Evolutionary conservation across 306 rosid species (phyloP).

Genomic region (Inga laurina): DNA sequence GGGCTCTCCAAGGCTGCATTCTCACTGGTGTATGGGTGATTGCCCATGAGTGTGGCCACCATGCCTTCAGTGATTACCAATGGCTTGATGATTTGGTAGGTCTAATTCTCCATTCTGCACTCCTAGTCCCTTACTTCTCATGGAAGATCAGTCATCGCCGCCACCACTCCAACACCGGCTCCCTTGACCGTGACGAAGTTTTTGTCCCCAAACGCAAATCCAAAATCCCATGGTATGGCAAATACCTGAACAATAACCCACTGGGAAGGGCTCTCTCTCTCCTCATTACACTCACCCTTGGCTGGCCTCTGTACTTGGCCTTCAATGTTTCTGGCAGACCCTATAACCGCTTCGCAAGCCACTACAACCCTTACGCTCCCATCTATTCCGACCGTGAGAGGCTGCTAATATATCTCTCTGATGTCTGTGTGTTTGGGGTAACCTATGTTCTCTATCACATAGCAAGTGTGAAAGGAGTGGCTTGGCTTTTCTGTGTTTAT

Average conservation of each 20-base stretch:
- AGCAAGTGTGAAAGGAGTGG: slow-evolving; percentile 45
- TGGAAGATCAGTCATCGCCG: slow-evolving; percentile 80
- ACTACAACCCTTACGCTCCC: slow-evolving; percentile 68
- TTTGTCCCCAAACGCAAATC: slow-evolving; percentile 71
- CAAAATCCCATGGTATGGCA: slow-evolving; percentile 39
- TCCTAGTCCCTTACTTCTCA: slow-evolving; percentile 75
- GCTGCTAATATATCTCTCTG: slow-evolving; percentile 49
- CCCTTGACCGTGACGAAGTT: slow-evolving; percentile 69
- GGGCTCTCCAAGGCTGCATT: slow-evolving; percentile 64
- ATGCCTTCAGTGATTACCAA: slow-evolving; percentile 75
- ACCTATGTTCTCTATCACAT: slow-evolving; percentile 40
- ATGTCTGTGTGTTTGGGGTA: slow-evolving; percentile 38
- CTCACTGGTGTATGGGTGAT: slow-evolving; percentile 74
- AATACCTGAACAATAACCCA: slow-evolving; percentile 65
- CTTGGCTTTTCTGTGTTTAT: slow-evolving; percentile 51
- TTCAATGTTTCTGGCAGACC: slow-evolving; percentile 62
- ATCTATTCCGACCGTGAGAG: slow-evolving; percentile 56
- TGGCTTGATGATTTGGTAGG: slow-evolving; percentile 62
- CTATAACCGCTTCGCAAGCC: slow-evolving; percentile 63
- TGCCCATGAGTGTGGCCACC: slow-evolving; percentile 90
- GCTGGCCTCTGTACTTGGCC: slow-evolving; percentile 76
- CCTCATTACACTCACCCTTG: slow-evolving; percentile 51
- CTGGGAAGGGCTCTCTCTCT: slow-evolving; percentile 48
- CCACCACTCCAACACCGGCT: slow-evolving; percentile 75
- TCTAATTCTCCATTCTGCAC: slow-evolving; percentile 54